phyloP scores from a whole-genome alignment of 768 basidiomycete species.

The Naganishia antarctica region DNA sequence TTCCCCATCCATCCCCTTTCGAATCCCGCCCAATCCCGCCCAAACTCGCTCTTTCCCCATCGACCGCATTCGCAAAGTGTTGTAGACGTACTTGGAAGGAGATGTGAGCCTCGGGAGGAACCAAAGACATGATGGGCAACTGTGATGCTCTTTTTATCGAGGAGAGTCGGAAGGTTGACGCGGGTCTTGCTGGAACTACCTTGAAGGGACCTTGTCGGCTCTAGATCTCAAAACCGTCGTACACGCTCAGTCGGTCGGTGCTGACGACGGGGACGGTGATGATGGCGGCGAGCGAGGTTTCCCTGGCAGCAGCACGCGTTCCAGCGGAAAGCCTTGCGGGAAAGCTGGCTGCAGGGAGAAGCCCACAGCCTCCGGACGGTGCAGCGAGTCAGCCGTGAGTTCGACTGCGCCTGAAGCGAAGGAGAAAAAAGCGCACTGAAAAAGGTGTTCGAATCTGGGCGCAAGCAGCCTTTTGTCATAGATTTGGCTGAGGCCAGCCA shows the following conservation, averaged over 20 bases:
- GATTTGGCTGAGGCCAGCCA: neutral
- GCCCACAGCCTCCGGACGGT: neutral
- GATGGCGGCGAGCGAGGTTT: too few species aligned
- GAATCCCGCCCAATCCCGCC: neutral
- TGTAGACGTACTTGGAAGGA: constrained; percentile 74
- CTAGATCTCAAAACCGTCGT: constrained; percentile 4
- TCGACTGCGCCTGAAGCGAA: neutral
- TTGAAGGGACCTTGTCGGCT: constrained; percentile 17
- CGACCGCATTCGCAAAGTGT: neutral
- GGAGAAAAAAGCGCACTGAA: neutral
- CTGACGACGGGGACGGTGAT: neutral
- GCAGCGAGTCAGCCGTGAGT: neutral
- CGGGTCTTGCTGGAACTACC: constrained; percentile 20
- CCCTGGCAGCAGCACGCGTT: too few species aligned
- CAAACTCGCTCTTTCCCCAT: neutral
- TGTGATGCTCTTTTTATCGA: constrained; percentile 18
- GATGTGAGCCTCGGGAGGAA: constrained; percentile 87
- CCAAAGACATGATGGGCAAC: constrained; percentile 77
- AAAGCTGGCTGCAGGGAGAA: neutral
- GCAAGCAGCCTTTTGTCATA: neutral
- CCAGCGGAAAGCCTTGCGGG: neutral
- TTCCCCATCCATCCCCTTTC: too few species aligned
- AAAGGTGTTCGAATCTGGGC: neutral
- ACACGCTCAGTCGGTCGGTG: neutral
- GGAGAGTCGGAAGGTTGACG: constrained; percentile 21